These are phyloP conservation scores for Mediolabrus comicus DNA, from an alignment of 108 stramenopile species.

Conservation along the genomic window DNA sequence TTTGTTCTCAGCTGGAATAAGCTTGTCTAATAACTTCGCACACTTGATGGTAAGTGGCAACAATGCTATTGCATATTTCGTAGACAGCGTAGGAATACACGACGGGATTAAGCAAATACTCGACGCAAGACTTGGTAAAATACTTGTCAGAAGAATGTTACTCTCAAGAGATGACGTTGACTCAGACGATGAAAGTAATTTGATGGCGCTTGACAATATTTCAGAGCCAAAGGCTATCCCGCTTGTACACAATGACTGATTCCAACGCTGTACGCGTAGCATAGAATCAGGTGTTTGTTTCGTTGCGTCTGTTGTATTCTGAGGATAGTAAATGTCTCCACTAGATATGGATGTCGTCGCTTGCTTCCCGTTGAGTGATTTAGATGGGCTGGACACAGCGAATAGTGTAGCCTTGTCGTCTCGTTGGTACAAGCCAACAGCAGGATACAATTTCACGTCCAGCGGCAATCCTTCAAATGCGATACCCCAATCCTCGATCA, in stretches of 20 bases:
- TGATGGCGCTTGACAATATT: conserved; percentile 34
- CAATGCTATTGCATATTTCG: conserved; percentile 56
- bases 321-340: conserved; percentile 57
- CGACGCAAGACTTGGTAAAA: conserved; percentile 66
- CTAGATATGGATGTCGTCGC: conserved; percentile 27
- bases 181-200: conserved; percentile 16
- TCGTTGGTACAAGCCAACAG: conserved; percentile 83
- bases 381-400: conserved; percentile 46
- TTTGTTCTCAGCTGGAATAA: conserved; percentile 15
- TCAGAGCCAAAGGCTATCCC: conserved; percentile 52
- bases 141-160: conserved; percentile 12
- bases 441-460: conserved; percentile 74
- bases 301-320: background rate
- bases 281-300: conserved; percentile 5
- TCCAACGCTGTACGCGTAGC: conserved; percentile 41
- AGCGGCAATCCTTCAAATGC: conserved; percentile 87
- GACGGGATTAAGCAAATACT: conserved; percentile 64
- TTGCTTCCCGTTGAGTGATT: conserved; percentile 11
- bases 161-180: background rate
- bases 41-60: conserved; percentile 59
- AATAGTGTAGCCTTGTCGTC: conserved; percentile 79
- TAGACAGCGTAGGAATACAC: conserved; percentile 72
- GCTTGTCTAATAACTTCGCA: conserved; percentile 40
- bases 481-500: conserved; percentile 83
- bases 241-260: conserved; percentile 51